Conservation (phyloP, 129 eudicot genomes). For the Arctium minus region DNA sequence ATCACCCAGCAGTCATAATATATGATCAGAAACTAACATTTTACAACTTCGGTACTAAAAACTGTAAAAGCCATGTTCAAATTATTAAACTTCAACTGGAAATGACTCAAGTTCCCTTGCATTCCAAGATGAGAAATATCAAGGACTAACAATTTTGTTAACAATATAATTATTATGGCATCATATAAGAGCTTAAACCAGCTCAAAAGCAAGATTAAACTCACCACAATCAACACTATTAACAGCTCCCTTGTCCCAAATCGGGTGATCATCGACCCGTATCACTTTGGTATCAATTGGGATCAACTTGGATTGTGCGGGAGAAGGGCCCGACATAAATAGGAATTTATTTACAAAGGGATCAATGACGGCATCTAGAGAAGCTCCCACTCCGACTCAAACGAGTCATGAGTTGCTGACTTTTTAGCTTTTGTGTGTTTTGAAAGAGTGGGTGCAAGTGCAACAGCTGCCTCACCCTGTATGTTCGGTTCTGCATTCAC, state of each 20-base stretch:
- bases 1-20: background rate
- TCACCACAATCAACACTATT: slow-evolving; percentile 22
- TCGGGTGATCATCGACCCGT: slow-evolving; percentile 15
- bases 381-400: slow-evolving; percentile 85
- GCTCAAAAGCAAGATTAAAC: slow-evolving; percentile 2
- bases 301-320: slow-evolving; percentile 15
- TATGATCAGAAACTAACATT: background rate
- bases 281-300: background rate
- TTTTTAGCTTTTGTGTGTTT: slow-evolving; percentile 4
- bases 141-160: slow-evolving; percentile 7
- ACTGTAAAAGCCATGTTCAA: background rate
- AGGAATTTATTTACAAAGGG: slow-evolving; percentile 23
- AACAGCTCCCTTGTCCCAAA: slow-evolving; percentile 31
- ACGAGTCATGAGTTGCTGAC: slow-evolving; percentile 19
- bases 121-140: slow-evolving; percentile 5
- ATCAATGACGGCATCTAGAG: slow-evolving; percentile 37
- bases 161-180: slow-evolving; percentile 16
- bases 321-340: slow-evolving; percentile 22
- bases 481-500: slow-evolving; percentile 2
- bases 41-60: background rate
- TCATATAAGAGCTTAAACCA: slow-evolving; percentile 23
- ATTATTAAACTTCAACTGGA: background rate
- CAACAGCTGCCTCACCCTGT: background rate
- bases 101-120: background rate
- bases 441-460: background rate